Evolutionary conservation across 1,284 basidiomycete species (phyloP).

Genomic region (Ustilago vetiveriae): DNA sequence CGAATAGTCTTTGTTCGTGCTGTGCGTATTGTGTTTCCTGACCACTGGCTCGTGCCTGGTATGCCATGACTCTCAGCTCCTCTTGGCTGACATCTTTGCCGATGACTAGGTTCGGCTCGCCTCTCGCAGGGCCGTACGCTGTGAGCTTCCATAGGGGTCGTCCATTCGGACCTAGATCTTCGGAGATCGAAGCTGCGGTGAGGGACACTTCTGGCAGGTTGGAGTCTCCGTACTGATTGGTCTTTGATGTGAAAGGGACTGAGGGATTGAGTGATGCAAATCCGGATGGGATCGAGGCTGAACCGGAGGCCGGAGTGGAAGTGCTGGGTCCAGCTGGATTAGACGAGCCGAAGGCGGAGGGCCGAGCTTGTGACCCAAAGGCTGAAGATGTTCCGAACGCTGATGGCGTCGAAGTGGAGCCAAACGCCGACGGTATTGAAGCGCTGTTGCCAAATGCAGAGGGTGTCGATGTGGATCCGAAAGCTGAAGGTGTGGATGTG

Average conservation of each 20-base stretch:
- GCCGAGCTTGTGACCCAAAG: slow-evolving; percentile 17
- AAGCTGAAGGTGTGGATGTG: slow-evolving; percentile 1
- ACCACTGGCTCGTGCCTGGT: slow-evolving; percentile 38
- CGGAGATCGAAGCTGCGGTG: slow-evolving; percentile 25
- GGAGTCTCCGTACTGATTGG: slow-evolving; percentile 23
- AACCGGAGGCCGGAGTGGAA: background rate
- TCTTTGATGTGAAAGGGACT: slow-evolving; percentile 20
- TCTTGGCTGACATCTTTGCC: slow-evolving; percentile 81
- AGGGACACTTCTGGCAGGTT: slow-evolving; percentile 46
- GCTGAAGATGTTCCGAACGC: slow-evolving; percentile 15
- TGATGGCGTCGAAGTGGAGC: slow-evolving; percentile 5
- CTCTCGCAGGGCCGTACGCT: slow-evolving; percentile 80
- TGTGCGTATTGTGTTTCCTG: slow-evolving; percentile 33
- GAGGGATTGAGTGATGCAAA: slow-evolving; percentile 21
- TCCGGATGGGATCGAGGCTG: slow-evolving; percentile 8
- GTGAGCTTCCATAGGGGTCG: slow-evolving; percentile 82
- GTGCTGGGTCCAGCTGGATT: background rate
- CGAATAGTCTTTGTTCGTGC: slow-evolving; percentile 38
- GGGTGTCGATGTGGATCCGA: slow-evolving; percentile 3
- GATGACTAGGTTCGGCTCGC: slow-evolving; percentile 76
- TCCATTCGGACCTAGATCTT: slow-evolving; percentile 45
- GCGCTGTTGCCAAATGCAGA: slow-evolving; percentile 18
- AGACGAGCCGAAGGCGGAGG: slow-evolving; percentile 18
- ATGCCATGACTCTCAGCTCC: slow-evolving; percentile 73
- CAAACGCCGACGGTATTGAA: slow-evolving; percentile 13